Percentiles rank a stretch among this genome's conserved stretches.
phyloP scores from a whole-genome alignment of 2,329 filamentous ascomycete genomes.

The Nigrospora sphaerica region DNA sequence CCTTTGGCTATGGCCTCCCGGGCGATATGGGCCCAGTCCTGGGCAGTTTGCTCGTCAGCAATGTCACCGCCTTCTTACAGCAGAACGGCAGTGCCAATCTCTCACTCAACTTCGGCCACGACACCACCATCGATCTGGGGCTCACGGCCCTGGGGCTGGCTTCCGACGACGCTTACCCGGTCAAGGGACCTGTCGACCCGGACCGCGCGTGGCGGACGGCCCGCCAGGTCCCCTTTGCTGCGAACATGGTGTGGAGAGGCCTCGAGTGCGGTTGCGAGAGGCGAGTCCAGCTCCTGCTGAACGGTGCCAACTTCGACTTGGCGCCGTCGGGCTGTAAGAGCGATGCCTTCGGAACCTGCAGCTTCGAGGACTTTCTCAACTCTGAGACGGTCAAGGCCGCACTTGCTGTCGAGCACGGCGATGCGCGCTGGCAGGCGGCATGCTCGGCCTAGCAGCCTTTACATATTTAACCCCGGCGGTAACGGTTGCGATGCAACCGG shows the following conservation, averaged over 20 bases:
- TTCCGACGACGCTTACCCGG: conserved; percentile 8
- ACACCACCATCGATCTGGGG: conserved; percentile 14
- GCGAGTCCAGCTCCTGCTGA: conserved; percentile 13
- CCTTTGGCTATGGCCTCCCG: conserved; percentile 14
- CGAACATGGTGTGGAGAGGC: conserved; percentile 12
- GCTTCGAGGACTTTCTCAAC: conserved; percentile 9
- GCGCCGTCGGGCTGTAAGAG: conserved; percentile 10
- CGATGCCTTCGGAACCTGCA: conserved; percentile 13
- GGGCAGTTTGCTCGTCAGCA: conserved; percentile 11
- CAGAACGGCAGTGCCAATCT: conserved; percentile 6
- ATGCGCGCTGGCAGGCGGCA: conserved; percentile 9
- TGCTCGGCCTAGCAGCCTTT: conserved; percentile 1
- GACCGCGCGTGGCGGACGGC: conserved; percentile 11
- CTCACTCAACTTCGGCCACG: conserved; percentile 14
- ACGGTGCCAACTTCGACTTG: conserved; percentile 15
- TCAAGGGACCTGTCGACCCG: conserved; percentile 9
- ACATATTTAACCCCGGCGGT: too few species aligned
- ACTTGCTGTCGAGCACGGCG: conserved; percentile 10
- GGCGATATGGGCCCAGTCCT: conserved; percentile 12
- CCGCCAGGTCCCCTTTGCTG: conserved; percentile 12
- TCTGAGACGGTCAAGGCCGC: conserved; percentile 8
- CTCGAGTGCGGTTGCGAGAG: conserved; percentile 9
- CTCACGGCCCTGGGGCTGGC: conserved; percentile 13
- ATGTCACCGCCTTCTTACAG: conserved; percentile 11
- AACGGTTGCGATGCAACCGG: too few species aligned